phyloP scores from a whole-genome alignment of 2,329 filamentous ascomycete species.

The Penicillium sp. region DNA sequence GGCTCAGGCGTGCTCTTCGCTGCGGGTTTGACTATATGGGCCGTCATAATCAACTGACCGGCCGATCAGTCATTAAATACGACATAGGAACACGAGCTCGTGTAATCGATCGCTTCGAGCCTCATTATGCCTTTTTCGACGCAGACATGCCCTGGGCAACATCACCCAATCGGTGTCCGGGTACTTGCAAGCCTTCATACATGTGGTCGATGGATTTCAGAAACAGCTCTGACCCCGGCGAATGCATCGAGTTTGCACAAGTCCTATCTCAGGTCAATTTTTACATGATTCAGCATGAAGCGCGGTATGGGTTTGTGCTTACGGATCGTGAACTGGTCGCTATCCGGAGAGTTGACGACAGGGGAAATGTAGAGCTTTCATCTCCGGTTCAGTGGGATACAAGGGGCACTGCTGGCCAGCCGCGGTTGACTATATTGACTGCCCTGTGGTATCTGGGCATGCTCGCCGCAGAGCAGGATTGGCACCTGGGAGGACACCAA shows the following conservation, averaged over 20 bases:
- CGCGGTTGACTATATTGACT: constrained; percentile 16
- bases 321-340: constrained; percentile 19
- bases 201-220: background rate
- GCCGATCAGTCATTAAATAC: background rate
- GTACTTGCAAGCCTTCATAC: background rate
- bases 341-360: constrained; percentile 15
- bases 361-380: constrained; percentile 18
- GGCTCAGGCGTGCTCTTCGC: constrained; percentile 1
- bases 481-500: no score
- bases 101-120: background rate
- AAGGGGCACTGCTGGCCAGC: constrained; percentile 8
- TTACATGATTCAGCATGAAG: constrained; percentile 17
- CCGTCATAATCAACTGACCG: background rate
- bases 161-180: background rate
- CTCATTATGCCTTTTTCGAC: background rate
- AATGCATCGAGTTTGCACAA: constrained; percentile 14
- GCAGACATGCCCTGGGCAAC: no score
- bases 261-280: constrained; percentile 16
- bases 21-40: background rate
- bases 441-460: constrained; percentile 23
- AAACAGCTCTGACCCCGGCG: background rate
- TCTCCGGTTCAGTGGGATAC: background rate
- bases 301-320: constrained; percentile 15
- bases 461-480: constrained; percentile 14
- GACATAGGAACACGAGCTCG: background rate